These are phyloP conservation scores for Pleurozium schreberi DNA, from an alignment of 225 moss, liverwort and hornwort species.

Conservation along the genomic window DNA sequence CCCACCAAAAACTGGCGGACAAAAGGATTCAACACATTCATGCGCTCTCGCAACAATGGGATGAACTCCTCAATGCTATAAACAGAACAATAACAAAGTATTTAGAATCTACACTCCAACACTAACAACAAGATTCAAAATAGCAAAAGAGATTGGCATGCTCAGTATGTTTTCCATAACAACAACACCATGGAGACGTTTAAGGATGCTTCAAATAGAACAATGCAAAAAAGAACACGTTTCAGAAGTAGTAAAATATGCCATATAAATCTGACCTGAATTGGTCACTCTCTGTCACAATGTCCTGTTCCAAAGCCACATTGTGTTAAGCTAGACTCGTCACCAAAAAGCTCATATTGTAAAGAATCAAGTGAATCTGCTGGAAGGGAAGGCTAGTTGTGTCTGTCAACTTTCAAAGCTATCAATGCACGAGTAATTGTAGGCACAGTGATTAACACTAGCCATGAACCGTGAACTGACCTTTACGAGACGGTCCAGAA, in stretches of 20 bases:
- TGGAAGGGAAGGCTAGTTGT: background rate
- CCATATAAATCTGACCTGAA: constrained; percentile 59
- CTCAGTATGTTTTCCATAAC: background rate
- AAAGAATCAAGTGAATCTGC: background rate
- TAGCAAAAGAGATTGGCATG: background rate
- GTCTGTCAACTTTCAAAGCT: background rate
- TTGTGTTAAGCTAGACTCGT: background rate
- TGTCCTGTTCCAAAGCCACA: constrained; percentile 63
- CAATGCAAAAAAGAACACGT: background rate
- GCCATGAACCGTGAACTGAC: constrained; percentile 13
- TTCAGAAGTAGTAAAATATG: background rate
- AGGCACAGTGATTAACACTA: background rate
- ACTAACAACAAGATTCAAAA: background rate
- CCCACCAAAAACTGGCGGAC: constrained; percentile 96
- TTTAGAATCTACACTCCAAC: background rate
- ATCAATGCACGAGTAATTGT: background rate
- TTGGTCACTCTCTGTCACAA: constrained; percentile 96
- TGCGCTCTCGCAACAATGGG: constrained; percentile 79
- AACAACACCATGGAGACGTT: background rate
- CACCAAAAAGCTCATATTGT: background rate
- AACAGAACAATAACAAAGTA: background rate
- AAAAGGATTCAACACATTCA: constrained; percentile 92
- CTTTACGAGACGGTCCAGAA: constrained; percentile 85
- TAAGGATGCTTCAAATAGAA: background rate
- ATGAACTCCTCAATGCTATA: constrained; percentile 94